These are phyloP conservation scores for Aspergillus glaucus DNA, from an alignment of 2,329 filamentous ascomycete genomes.

Conservation along the genomic window DNA sequence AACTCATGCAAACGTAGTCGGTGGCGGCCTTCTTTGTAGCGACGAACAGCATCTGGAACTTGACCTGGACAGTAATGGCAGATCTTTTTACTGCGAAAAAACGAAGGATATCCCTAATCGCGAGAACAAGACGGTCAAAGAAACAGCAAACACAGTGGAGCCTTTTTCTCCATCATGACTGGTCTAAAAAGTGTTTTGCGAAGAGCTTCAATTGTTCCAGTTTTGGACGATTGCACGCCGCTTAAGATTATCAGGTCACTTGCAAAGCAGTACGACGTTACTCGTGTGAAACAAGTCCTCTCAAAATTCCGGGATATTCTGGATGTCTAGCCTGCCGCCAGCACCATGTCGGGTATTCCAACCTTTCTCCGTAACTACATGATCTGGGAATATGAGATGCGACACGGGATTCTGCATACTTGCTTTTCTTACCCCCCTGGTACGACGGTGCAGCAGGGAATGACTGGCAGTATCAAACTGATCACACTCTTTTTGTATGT, in stretches of 20 bases:
- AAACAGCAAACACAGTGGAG: constrained; percentile 5
- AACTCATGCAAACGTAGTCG: constrained; percentile 26
- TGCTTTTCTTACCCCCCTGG: constrained; percentile 15
- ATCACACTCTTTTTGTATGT: constrained; percentile 4
- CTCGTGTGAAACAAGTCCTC: constrained; percentile 31
- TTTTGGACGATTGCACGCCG: constrained; percentile 14
- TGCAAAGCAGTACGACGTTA: constrained; percentile 31
- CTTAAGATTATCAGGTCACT: constrained; percentile 25
- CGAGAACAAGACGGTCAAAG: constrained; percentile 1
- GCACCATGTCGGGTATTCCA: constrained; percentile 10
- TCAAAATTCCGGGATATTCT: constrained; percentile 21
- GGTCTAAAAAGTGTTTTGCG: constrained; percentile 13
- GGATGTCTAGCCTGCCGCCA: constrained; percentile 17
- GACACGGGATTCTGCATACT: constrained; percentile 28
- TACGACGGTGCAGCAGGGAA: constrained; percentile 16
- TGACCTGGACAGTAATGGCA: constrained; percentile 2
- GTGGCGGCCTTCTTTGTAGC: constrained; percentile 17
- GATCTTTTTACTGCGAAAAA: neutral
- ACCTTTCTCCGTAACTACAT: constrained; percentile 3
- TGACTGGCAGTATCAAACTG: constrained; percentile 19
- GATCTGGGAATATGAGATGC: constrained; percentile 17
- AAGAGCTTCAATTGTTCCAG: constrained; percentile 15
- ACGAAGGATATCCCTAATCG: constrained; percentile 3
- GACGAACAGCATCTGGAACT: constrained; percentile 2
- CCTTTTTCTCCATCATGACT: constrained; percentile 8